phyloP scores from a whole-genome alignment of 164 flowering plant species.

The Vitis cinerea region DNA sequence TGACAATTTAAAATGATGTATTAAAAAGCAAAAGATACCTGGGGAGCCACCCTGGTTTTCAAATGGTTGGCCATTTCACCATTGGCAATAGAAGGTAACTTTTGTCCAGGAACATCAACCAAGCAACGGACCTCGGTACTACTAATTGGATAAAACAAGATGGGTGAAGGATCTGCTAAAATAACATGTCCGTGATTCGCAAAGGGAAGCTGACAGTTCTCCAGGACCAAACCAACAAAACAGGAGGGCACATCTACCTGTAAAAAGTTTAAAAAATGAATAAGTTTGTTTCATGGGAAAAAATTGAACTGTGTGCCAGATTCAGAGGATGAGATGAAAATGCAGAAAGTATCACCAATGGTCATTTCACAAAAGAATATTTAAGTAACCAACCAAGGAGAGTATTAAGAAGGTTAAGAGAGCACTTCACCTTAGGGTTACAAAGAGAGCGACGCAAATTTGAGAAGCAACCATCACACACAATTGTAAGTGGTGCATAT shows the following conservation, averaged over 20 bases:
- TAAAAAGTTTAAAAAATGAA: not conserved
- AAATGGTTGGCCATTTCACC: slow-evolving; percentile 51
- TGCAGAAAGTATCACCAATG: not conserved
- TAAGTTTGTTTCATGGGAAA: not conserved
- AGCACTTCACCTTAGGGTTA: slow-evolving; percentile 33
- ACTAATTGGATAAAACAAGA: slow-evolving; percentile 52
- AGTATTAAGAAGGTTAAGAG: too few species aligned
- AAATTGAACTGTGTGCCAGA: not conserved
- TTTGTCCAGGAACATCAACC: slow-evolving; percentile 58
- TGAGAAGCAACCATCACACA: slow-evolving; percentile 57
- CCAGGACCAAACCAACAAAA: slow-evolving; percentile 53
- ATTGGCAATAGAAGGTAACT: slow-evolving; percentile 43
- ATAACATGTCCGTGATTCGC: slow-evolving; percentile 55
- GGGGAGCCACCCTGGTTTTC: slow-evolving; percentile 46
- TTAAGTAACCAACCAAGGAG: too few species aligned
- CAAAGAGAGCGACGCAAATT: slow-evolving; percentile 53
- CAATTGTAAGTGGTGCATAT: slow-evolving; percentile 49
- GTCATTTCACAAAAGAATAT: too few species aligned
- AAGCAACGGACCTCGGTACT: slow-evolving; percentile 54
- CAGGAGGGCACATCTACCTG: slow-evolving; percentile 58
- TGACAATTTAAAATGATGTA: too few species aligned
- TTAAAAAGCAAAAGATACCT: slow-evolving; percentile 29
- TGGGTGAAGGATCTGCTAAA: slow-evolving; percentile 52
- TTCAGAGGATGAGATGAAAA: not conserved
- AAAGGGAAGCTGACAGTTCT: slow-evolving; percentile 50